Evolutionary conservation across 441 rosid genomes (phyloP).

Genomic region (Brassica hybrid): DNA sequence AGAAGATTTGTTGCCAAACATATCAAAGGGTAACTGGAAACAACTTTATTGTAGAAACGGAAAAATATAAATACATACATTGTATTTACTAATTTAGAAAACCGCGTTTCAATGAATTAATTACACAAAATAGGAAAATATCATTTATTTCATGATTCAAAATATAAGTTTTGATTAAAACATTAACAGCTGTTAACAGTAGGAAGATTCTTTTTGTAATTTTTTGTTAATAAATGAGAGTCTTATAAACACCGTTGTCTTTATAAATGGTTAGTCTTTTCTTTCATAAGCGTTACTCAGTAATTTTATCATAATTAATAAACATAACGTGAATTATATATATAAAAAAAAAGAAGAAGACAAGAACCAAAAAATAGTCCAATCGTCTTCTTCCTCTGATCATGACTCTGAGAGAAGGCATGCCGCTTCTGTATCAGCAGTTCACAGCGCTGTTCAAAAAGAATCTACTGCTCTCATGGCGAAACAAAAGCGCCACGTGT

Average conservation of each 20-base stretch:
- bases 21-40: not conserved
- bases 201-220: not conserved
- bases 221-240: constrained; percentile 10
- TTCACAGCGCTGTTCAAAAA: constrained; percentile 67
- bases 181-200: not conserved
- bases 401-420: constrained; percentile 47
- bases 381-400: constrained; percentile 24
- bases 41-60: constrained; percentile 8
- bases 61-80: not conserved
- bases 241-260: not conserved
- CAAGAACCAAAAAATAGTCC: not conserved
- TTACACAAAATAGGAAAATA: not conserved
- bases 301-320: too few species aligned
- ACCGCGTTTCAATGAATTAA: constrained; percentile 18
- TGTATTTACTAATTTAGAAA: constrained; percentile 4
- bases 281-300: constrained; percentile 14
- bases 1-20: constrained; percentile 10
- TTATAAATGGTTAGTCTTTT: not conserved
- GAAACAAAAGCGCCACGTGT: constrained; percentile 73
- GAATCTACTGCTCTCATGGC: constrained; percentile 82
- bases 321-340: too few species aligned
- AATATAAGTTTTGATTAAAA: not conserved
- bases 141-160: not conserved
- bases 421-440: constrained; percentile 63
- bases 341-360: not conserved